Percentiles rank a stretch among this genome's conserved stretches.
Evolutionary conservation across 176 grass and related monocot genomes (phyloP).

Genomic region (Aegilops speltoides): DNA sequence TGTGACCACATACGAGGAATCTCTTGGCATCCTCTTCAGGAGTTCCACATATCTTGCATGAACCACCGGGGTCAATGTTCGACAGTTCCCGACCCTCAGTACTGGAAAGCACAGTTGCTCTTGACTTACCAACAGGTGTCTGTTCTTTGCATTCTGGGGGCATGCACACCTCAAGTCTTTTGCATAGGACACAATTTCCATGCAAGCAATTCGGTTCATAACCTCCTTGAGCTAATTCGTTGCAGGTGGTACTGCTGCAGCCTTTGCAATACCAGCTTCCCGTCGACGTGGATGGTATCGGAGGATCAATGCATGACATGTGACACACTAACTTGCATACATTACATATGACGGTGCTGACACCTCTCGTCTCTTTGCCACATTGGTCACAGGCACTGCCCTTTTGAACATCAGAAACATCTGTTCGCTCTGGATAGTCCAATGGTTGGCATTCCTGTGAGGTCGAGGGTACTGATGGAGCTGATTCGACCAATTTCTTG

Average conservation of each 20-base stretch:
- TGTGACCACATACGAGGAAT: constrained; percentile 71
- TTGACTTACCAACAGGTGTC: constrained; percentile 33
- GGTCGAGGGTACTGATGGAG: constrained; percentile 21
- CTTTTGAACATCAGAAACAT: constrained; percentile 35
- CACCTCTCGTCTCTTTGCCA: constrained; percentile 43
- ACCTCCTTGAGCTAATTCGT: constrained; percentile 17
- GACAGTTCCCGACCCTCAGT: constrained; percentile 22
- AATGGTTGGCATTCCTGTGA: constrained; percentile 29
- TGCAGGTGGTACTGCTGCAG: constrained; percentile 26
- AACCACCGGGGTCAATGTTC: constrained; percentile 28
- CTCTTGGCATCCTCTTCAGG: constrained; percentile 64
- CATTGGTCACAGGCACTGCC: constrained; percentile 49
- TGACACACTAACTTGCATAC: constrained; percentile 61
- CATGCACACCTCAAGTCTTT: constrained; percentile 41
- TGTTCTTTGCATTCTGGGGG: constrained; percentile 19
- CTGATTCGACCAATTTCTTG: constrained; percentile 35
- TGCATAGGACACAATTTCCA: constrained; percentile 46
- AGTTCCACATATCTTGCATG: constrained; percentile 82
- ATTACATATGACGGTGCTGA: constrained; percentile 50
- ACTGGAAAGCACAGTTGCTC: constrained; percentile 26
- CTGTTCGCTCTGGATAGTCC: constrained; percentile 42
- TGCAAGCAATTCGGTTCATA: constrained; percentile 25
- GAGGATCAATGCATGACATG: constrained; percentile 55
- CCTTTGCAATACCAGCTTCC: constrained; percentile 63
- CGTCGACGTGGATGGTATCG: constrained; percentile 42